Percentiles rank a stretch among this genome's conserved stretches.
phyloP scores from a whole-genome alignment of 2,329 filamentous ascomycete species.

The Sporothrix pallida region DNA sequence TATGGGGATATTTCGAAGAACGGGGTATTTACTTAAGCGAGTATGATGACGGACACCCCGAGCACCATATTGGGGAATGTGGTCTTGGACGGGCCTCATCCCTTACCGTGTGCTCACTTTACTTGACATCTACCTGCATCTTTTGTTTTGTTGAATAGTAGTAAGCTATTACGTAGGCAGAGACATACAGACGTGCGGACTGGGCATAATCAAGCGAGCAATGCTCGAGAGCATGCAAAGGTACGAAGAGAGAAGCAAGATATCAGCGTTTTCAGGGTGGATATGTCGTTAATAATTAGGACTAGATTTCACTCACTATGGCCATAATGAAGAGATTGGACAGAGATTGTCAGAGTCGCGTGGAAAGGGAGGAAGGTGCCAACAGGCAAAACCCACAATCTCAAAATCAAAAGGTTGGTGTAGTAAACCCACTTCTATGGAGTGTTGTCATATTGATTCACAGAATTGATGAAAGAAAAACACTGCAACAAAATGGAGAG shows the following conservation, averaged over 20 bases:
- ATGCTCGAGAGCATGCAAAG: background rate
- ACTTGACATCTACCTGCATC: background rate
- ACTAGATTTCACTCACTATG: too few species aligned
- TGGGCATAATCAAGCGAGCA: background rate
- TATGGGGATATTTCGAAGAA: background rate
- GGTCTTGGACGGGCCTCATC: background rate
- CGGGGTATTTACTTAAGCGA: background rate
- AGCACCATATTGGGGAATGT: background rate
- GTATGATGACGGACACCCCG: conserved; percentile 3
- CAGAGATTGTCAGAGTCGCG: too few species aligned
- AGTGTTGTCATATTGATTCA: background rate
- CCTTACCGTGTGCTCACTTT: conserved; percentile 4
- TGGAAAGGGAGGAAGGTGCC: background rate
- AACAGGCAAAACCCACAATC: background rate
- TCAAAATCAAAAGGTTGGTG: background rate
- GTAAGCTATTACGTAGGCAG: background rate
- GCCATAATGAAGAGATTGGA: too few species aligned
- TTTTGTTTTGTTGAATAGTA: background rate
- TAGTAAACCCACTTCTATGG: background rate
- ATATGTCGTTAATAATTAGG: too few species aligned
- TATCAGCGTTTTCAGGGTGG: background rate
- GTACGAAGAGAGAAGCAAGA: background rate
- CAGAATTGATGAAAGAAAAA: background rate
- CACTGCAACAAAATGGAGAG: conserved; percentile 7
- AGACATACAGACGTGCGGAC: background rate